Conservation (phyloP, 495 filamentous ascomycete genomes). For the Annulohypoxylon maeteangense region DNA sequence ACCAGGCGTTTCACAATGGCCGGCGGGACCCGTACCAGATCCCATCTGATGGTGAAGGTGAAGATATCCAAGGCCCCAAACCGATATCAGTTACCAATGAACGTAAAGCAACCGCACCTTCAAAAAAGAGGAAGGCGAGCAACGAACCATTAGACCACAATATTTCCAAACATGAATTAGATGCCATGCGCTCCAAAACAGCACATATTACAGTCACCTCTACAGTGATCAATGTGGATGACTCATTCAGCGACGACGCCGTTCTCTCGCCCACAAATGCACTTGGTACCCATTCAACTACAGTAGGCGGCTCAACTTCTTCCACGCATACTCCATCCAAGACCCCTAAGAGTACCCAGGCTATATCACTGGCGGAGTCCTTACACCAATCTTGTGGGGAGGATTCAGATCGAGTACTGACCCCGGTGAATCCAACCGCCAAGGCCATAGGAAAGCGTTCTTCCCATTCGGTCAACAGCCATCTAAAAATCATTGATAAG, state of each 20-base stretch:
- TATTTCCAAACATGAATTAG: background rate
- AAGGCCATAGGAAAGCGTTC: background rate
- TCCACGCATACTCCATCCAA: background rate
- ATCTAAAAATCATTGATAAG: slow-evolving; percentile 2
- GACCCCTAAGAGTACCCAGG: background rate
- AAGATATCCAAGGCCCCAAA: background rate
- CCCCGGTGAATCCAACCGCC: background rate
- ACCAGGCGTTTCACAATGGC: background rate
- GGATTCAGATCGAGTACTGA: background rate
- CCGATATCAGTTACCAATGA: background rate
- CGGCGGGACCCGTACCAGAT: slow-evolving; percentile 31
- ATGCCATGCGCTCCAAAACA: background rate
- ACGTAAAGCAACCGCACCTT: background rate
- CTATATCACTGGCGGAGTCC: background rate
- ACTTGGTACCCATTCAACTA: background rate
- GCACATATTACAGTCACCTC: background rate
- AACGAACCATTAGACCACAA: background rate
- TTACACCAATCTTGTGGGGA: background rate
- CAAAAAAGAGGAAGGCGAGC: background rate
- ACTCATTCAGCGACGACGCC: background rate
- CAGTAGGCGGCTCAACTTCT: background rate
- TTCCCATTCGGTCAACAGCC: background rate
- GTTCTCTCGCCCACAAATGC: background rate
- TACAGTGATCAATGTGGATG: background rate
- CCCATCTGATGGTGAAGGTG: slow-evolving; percentile 17